A percentile compares a stretch with the other conserved stretches of the same genome.
phyloP scores from a whole-genome alignment of 805 yeast species.

The Jamesozyma gamospora region DNA sequence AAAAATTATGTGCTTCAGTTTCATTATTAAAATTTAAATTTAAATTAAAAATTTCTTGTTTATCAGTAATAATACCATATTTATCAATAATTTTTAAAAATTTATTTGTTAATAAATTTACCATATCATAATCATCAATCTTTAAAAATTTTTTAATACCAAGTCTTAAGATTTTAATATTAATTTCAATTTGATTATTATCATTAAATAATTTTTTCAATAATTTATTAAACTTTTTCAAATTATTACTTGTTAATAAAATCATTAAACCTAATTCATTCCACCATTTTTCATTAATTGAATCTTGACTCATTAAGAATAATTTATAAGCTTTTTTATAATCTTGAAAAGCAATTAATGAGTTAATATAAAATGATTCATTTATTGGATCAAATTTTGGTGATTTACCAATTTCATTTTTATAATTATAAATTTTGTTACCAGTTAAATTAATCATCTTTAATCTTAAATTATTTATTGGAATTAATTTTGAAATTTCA shows the following conservation, averaged over 20 bases:
- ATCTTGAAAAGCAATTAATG: slow-evolving; percentile 31
- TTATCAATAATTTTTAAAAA: slow-evolving; percentile 20
- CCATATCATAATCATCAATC: slow-evolving; percentile 17
- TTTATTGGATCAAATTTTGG: slow-evolving; percentile 39
- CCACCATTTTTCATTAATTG: slow-evolving; percentile 43
- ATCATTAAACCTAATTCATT: slow-evolving; percentile 38
- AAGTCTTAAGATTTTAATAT: slow-evolving; percentile 29
- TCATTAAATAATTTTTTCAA: slow-evolving; percentile 19
- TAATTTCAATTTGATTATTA: slow-evolving; percentile 25
- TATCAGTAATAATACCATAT: slow-evolving; percentile 12
- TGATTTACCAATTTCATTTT: slow-evolving; percentile 20
- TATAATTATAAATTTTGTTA: slow-evolving; percentile 33
- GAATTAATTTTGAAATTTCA: slow-evolving; percentile 33
- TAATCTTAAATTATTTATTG: slow-evolving; percentile 25
- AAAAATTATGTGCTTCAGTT: slow-evolving; percentile 22
- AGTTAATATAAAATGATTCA: slow-evolving; percentile 40
- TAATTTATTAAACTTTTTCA: slow-evolving; percentile 31
- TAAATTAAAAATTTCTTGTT: slow-evolving; percentile 3
- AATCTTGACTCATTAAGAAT: slow-evolving; percentile 29
- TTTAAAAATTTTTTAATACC: slow-evolving; percentile 30
- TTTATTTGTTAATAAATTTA: slow-evolving; percentile 28
- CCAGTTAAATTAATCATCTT: slow-evolving; percentile 34
- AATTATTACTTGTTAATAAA: slow-evolving; percentile 28
- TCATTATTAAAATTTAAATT: slow-evolving; percentile 17
- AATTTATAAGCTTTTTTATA: slow-evolving; percentile 31